These are phyloP conservation scores for Vitis hybrid DNA, from an alignment of 177 flowering plant genomes.

Conservation along the genomic window DNA sequence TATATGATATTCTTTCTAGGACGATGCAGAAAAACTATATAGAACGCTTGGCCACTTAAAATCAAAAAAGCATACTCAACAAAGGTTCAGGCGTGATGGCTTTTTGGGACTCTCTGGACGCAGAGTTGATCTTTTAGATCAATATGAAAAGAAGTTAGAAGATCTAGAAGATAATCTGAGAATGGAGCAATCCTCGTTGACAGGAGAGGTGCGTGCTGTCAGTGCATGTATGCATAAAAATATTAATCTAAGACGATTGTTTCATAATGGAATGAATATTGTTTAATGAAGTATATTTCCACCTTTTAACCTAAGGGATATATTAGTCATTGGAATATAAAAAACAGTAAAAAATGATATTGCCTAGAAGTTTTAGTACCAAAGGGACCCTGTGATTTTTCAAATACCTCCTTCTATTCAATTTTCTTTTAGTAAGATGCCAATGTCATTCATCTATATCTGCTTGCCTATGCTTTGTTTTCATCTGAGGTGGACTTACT, in stretches of 20 bases:
- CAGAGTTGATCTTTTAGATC: constrained; percentile 51
- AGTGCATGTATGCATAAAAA: background rate
- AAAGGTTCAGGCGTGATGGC: constrained; percentile 47
- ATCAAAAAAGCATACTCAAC: constrained; percentile 25
- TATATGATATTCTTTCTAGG: constrained; percentile 30
- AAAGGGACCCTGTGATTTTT: too few species aligned
- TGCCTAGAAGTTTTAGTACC: too few species aligned
- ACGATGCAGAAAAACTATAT: constrained; percentile 53
- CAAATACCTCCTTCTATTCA: too few species aligned
- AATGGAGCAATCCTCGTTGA: constrained; percentile 39
- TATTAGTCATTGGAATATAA: too few species aligned
- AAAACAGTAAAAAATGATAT: too few species aligned
- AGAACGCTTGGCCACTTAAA: constrained; percentile 47
- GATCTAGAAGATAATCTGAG: constrained; percentile 58
- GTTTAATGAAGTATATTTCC: background rate
- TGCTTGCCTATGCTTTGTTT: too few species aligned
- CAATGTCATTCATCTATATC: too few species aligned
- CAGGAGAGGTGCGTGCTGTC: constrained; percentile 39
- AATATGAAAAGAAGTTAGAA: constrained; percentile 68
- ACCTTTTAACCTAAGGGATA: background rate
- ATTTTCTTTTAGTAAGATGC: too few species aligned
- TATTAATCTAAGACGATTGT: background rate
- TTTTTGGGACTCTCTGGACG: constrained; percentile 65
- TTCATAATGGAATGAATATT: background rate
- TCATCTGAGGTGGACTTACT: too few species aligned